Evolutionary conservation across 1,139 yeast species (phyloP).

Genomic region (Chernovozyma sophiae-reginae): DNA sequence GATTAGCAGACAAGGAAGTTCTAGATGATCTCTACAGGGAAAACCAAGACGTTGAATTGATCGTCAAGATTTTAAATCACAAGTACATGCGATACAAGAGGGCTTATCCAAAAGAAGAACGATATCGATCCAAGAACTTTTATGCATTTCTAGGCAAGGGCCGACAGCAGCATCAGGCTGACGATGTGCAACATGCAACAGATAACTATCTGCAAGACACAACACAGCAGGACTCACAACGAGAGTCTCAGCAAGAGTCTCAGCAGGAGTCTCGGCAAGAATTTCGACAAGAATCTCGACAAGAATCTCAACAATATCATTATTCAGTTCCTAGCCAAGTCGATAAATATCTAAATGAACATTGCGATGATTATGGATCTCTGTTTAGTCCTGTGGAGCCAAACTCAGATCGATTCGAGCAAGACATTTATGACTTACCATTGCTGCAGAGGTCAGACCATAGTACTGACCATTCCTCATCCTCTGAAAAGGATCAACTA

Average conservation of each 20-base stretch:
- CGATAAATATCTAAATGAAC: background rate
- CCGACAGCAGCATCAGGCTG: conserved; percentile 7
- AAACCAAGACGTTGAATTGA: conserved; percentile 29
- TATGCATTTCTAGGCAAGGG: conserved; percentile 33
- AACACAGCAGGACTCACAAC: background rate
- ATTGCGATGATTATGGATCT: background rate
- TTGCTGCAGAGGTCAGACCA: background rate
- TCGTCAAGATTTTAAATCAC: conserved; percentile 34
- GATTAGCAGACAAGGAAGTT: conserved; percentile 31
- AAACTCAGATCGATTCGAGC: background rate
- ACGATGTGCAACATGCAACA: background rate
- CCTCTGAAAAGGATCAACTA: no score
- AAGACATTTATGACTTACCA: background rate
- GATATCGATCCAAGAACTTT: conserved; percentile 36
- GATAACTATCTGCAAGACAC: background rate
- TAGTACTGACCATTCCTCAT: no score
- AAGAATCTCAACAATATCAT: no score
- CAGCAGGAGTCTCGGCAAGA: background rate
- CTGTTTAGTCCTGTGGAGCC: background rate
- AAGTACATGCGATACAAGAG: conserved; percentile 30
- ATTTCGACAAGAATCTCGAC: conserved; percentile 1
- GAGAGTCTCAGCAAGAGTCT: background rate
- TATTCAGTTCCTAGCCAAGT: background rate
- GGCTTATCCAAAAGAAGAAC: conserved; percentile 37
- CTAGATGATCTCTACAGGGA: conserved; percentile 38